phyloP scores from a whole-genome alignment of 2,329 filamentous ascomycete genomes.

The Exophiala phaeomuriformis region DNA sequence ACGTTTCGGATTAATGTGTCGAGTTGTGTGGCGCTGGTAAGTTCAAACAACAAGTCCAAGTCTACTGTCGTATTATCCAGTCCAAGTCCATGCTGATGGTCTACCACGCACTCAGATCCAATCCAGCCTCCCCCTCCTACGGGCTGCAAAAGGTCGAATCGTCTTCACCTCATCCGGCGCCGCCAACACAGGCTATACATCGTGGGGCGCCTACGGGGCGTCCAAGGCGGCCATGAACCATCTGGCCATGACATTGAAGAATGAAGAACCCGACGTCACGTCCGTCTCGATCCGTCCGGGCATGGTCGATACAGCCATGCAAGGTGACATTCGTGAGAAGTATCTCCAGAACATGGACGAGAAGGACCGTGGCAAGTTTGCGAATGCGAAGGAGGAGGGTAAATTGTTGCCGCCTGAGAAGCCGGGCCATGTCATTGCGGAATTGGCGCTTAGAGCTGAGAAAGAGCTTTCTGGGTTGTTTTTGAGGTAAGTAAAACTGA shows the following conservation, averaged over 20 bases:
- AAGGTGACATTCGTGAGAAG: constrained; percentile 67
- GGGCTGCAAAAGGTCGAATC: constrained; percentile 61
- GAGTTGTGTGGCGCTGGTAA: constrained; percentile 68
- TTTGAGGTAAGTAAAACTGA: constrained; percentile 34
- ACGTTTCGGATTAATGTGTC: constrained; percentile 83
- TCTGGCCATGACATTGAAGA: constrained; percentile 61
- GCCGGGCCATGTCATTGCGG: constrained; percentile 79
- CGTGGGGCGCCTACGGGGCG: constrained; percentile 75
- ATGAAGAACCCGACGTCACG: constrained; percentile 70
- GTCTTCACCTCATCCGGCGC: constrained; percentile 77
- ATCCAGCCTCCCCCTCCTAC: constrained; percentile 61
- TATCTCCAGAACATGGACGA: constrained; percentile 56
- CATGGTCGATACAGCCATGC: constrained; percentile 84
- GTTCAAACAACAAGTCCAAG: constrained; percentile 26
- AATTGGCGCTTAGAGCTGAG: constrained; percentile 59
- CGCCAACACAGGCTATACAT: constrained; percentile 55
- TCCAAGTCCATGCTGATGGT: background rate
- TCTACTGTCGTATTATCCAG: background rate
- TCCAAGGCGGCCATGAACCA: constrained; percentile 81
- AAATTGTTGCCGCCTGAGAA: constrained; percentile 72
- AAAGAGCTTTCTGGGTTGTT: constrained; percentile 68
- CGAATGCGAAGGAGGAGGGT: constrained; percentile 61
- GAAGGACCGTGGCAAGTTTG: constrained; percentile 57
- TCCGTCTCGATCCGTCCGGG: constrained; percentile 69
- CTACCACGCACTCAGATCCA: constrained; percentile 49